Evolutionary conservation across 2,329 filamentous ascomycete genomes (phyloP), one percentile per base, ranked within the genome.

Genomic region (Amphichorda felina): DNA sequence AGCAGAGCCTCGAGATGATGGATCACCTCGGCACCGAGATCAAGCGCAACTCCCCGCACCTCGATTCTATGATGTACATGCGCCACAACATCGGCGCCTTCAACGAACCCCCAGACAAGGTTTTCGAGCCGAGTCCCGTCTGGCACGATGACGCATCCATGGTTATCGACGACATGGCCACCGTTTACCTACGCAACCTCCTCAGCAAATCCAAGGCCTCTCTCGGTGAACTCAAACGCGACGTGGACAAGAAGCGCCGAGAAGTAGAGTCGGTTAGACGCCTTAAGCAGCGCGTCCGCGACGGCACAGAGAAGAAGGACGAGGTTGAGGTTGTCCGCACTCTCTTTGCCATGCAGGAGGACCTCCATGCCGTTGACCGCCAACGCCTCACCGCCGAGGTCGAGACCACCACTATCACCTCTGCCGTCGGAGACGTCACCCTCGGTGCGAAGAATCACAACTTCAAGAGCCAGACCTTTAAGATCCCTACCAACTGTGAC

Each of bases 391-490:
- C 83, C 3, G 86, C 86, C 25, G 91, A 96, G 56, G 82, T 95
- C 13, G 91, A 98, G 59, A 88, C 88, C 8, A 81, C 82, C 2
- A 94, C 88, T 2, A 94, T 98, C 51, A 89, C 86, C n/a, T 68
- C 79, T 8, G 83, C 79, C 0, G 89, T 95, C 3, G 91, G 91
- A 25, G 91, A 98, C 53, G 73, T 98, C 37, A 94, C 88, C 2
- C 66, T 94, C 15, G 89, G 89, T 14, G 88, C 88, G 9, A 86
- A 86, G 55, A 94, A 88, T 50, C 91, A 98, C 64, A 91, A 94
- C 51, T 98, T 98, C 71, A 94, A 94, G 60, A 79, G 85, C n/a
- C 87, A 96, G 53, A 96, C 91, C 0, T 98, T 96, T 70, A 96
- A 96, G 57, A 94, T 98, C 41, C 93, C 93, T 0, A 98, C 91